Base-by-base conservation (phyloP, 2,329 filamentous ascomycete species). In the Trichophyton benhamiae region DNA sequence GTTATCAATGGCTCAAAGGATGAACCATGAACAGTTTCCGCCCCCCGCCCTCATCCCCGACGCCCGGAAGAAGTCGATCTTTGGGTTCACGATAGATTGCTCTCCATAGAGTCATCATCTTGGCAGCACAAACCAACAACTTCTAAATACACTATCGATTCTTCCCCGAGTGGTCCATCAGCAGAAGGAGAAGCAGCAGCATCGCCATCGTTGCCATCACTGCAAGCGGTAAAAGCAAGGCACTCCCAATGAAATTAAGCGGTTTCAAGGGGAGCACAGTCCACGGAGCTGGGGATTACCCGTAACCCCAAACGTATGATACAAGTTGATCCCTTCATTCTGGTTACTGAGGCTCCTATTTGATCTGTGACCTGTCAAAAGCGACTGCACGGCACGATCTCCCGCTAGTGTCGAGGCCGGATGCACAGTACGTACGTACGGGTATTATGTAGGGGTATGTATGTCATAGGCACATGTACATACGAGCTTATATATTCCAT, bases 381-480 rank as follows among this genome's bases (percentile, higher is more conserved):
- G 7, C 44, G 75, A 78, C 67, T 83, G 81, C 62, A 82, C 77
- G 0, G 81, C 83, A 65, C 82, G 82, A 41, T 77, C 76, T 0
- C 81, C 80, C n/a, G 77, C 79, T 0, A 80, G 77, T 36, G 38
- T 41, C 44, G 41, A 44, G 15, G 41, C 41, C 20, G 20, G n/a
- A 22, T 44, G 41, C 41, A 36, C 33, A 36, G 33, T 11, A 36
- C 11, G 25, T 36, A 36, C 30, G 33, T 36, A 36, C 33, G 11
- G 33, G 33, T 36, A 36, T 38, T 38, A 38, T 38, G 11, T 38
- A 38, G 8, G 33, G 33, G 8, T 38, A 13, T 38, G 33, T 38
- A 38, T 9, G 33, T 9, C 33, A 13, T n/a, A 6, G 13, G 41
- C 6, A 17, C 41, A 44, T 44, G 41, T 8, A 20, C 41, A 44